Evolutionary conservation across 768 basidiomycete genomes (phyloP).

Genomic region (Scleroderma bovista): DNA sequence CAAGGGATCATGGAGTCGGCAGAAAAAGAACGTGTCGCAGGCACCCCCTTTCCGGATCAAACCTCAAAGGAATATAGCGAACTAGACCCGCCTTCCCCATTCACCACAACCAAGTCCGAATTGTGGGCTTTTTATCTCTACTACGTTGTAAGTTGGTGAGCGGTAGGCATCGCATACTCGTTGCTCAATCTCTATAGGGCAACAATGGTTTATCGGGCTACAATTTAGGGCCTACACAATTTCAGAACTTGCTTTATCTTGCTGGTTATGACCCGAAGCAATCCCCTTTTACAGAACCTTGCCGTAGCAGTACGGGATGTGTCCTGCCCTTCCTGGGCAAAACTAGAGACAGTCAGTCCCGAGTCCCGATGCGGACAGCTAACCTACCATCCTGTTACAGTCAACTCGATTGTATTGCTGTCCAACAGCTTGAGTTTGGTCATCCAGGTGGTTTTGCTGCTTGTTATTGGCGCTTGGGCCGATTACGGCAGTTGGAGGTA

Average conservation of each 20-base stretch:
- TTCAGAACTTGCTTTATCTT: slow-evolving; percentile 66
- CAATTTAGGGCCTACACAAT: slow-evolving; percentile 71
- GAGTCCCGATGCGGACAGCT: neutral
- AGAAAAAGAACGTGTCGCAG: too few species aligned
- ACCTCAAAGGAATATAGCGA: too few species aligned
- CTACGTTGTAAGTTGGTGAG: slow-evolving; percentile 35
- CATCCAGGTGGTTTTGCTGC: slow-evolving; percentile 61
- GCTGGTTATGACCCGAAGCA: slow-evolving; percentile 63
- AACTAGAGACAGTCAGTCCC: slow-evolving; percentile 53
- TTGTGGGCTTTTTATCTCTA: slow-evolving; percentile 60
- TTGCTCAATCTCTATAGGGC: slow-evolving; percentile 31
- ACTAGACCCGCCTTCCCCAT: too few species aligned
- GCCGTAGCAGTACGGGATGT: slow-evolving; percentile 45
- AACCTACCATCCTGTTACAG: slow-evolving; percentile 28
- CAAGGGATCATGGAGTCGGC: too few species aligned
- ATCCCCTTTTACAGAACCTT: slow-evolving; percentile 48
- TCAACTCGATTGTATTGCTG: slow-evolving; percentile 72
- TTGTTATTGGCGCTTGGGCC: slow-evolving; percentile 71
- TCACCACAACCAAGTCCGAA: slow-evolving; percentile 42
- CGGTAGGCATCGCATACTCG: neutral
- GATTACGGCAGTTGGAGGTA: slow-evolving; percentile 81
- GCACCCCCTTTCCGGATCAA: too few species aligned
- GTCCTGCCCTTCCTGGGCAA: slow-evolving; percentile 62
- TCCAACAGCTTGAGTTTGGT: slow-evolving; percentile 80
- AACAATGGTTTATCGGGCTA: slow-evolving; percentile 66